Percentiles rank a stretch among this genome's conserved stretches.
phyloP scores from a whole-genome alignment of 208 protist genomes.

The Tritrichomonas musculus region DNA sequence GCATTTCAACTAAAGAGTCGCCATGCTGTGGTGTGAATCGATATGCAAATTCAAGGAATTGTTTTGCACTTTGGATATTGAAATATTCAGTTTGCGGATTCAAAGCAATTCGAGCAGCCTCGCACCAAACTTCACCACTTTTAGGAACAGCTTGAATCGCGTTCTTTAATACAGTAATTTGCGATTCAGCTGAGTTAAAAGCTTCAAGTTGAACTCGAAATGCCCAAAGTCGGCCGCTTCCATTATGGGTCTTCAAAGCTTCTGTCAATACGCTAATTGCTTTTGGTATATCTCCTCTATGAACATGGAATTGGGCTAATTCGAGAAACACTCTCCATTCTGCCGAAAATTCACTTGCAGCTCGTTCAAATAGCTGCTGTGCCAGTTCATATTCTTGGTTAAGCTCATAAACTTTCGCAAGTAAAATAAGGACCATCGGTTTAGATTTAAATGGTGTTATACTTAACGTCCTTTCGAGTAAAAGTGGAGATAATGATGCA shows the following conservation, averaged over 20 bases:
- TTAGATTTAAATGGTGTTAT: not conserved
- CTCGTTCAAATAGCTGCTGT: not conserved
- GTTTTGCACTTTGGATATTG: constrained; percentile 47
- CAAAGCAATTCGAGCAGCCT: constrained; percentile 66
- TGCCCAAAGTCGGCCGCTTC: constrained; percentile 67
- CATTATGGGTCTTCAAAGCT: constrained; percentile 61
- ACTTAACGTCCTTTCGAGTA: not conserved
- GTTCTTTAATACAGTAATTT: constrained; percentile 59
- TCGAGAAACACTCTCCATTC: not conserved
- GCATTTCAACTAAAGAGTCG: constrained; percentile 70
- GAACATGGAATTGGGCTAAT: not conserved
- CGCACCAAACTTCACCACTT: constrained; percentile 73
- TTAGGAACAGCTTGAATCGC: constrained; percentile 66
- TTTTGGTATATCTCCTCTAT: not conserved
- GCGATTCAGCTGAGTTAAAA: constrained; percentile 40
- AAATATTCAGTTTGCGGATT: constrained; percentile 53
- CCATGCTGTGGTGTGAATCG: constrained; percentile 76
- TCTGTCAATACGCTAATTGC: constrained; percentile 55
- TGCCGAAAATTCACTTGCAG: not conserved
- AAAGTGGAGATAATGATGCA: not conserved
- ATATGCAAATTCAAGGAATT: constrained; percentile 66
- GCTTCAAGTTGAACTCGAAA: constrained; percentile 63
- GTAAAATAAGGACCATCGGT: not conserved
- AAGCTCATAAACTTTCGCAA: not conserved
- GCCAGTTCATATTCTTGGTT: not conserved